Base-by-base conservation (phyloP, 78 protist genomes). In the Dictyostelium capitatum region DNA sequence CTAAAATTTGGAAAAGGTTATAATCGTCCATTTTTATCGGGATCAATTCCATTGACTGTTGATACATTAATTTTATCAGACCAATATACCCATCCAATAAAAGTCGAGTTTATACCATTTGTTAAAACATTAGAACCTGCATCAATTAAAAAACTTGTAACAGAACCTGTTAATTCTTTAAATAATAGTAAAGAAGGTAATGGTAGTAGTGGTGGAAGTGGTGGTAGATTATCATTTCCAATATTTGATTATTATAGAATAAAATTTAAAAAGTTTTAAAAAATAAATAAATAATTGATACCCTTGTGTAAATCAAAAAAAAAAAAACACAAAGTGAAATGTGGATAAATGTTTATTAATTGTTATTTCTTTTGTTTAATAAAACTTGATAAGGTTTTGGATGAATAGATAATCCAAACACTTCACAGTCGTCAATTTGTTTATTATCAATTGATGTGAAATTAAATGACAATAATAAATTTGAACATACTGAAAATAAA, bases 331-430 rank as follows among this genome's bases (percentile, higher is more conserved):
- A n/a, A n/a, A n/a, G n/a, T n/a, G n/a, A n/a, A n/a, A n/a, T n/a
- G n/a, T n/a, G n/a, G n/a, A n/a, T n/a, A n/a, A n/a, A n/a, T n/a
- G n/a, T n/a, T n/a, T 64, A 4, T 30, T 30, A 28, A 1, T 30
- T 20, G 54, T 79, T 56, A 53, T 1, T 19, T 79, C 85, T 80
- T 57, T 3, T 2, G 17, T 20, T 28, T 53, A 82, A 62, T 15
- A 67, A 8, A 69, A 82, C 32, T 37, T 57, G 50, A 41, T 19
- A 82, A 19, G 17, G 17, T 17, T 82, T 82, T 28, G 89, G 89
- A 8, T 82, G 77, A 65, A 82, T 82, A 15, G 89, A 64, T 17
- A 82, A 51, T 17, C 89, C 89, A 67, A 82, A 82, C 51, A 82
- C 89, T 43, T 82, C 89, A 12, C 14, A 1, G 4, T 82, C 89